Evolutionary conservation across 1,284 basidiomycete species (phyloP), one percentile per base, ranked within the genome.

Genomic region (Puccinia hordei): DNA sequence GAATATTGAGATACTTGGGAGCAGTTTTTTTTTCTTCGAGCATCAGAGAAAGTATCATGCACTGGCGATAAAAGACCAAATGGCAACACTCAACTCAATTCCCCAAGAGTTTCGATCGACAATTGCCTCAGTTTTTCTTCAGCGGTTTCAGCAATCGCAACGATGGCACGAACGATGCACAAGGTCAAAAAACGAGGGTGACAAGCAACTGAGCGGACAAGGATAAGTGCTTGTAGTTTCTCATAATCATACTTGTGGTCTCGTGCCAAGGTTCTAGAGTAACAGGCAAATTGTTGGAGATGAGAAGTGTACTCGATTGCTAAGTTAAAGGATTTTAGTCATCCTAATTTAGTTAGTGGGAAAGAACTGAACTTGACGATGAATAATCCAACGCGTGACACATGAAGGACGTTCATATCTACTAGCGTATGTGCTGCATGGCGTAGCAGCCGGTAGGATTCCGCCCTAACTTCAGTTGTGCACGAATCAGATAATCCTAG

Each of bases 171-270:
- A 86, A 96, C 90, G 59, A 97, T 88, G 9, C 91, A 88, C 82
- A 93, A 92, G 0, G 83, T 81, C 4, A 83, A 71, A 1, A 81
- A 59, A 33, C 53, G 49, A 82, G 79, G 35, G 82, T 77, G 27
- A 68, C 77, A 90, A 27, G 95, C 89, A 57, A 95, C 90, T 1
- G 90, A 87, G n/a, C 96, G 91, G 68, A 98, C 90, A 27, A 98
- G 90, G 82, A 94, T 93, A 83, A 99, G 90, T n/a, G 90, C 94
- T 85, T 98, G 95, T 85, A 98, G 93, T 84, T 95, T 93, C 87
- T 99, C 96, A 1, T 91, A 88, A 0, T 91, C 89, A 83, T 91
- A 88, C 83, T 94, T 92, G 84, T 90, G 91, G 84, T 98, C 95
- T 22, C 94, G 90, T 0, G 92, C 90, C 38, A 98, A 88, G 0